A percentile compares a stretch with the other conserved stretches of the same genome.
phyloP scores from a whole-genome alignment of 495 filamentous ascomycete genomes.

The Penicillium cosmopolitanum region DNA sequence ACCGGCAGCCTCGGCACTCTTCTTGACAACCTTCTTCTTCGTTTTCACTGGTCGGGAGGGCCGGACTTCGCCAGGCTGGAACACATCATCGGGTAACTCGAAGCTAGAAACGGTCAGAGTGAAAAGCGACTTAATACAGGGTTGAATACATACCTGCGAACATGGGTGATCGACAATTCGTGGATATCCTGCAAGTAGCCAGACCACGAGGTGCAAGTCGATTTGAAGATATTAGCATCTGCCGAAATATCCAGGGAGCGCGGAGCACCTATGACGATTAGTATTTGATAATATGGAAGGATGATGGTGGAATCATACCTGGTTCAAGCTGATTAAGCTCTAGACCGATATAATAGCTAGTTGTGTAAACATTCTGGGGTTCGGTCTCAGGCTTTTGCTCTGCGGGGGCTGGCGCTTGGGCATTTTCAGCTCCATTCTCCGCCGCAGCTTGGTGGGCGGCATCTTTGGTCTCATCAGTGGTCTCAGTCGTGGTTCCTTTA shows the following conservation, averaged over 20 bases:
- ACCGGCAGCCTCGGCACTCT: conserved; percentile 39
- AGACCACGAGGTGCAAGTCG: conserved; percentile 65
- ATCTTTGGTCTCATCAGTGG: conserved; percentile 60
- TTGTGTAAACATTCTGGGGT: conserved; percentile 69
- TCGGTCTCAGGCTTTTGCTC: conserved; percentile 39
- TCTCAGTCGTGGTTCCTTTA: conserved; percentile 61
- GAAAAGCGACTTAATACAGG: background rate
- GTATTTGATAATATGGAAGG: conserved; percentile 5
- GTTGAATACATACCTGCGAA: conserved; percentile 66
- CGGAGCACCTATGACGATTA: conserved; percentile 44
- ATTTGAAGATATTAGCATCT: conserved; percentile 75
- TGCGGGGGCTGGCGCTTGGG: conserved; percentile 41
- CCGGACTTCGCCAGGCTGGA: conserved; percentile 76
- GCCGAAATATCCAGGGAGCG: conserved; percentile 66
- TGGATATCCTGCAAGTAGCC: conserved; percentile 66
- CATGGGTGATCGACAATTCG: conserved; percentile 71
- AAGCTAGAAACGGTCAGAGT: conserved; percentile 55
- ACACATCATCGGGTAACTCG: conserved; percentile 87
- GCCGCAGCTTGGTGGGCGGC: conserved; percentile 55
- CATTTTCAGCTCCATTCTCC: conserved; percentile 51
- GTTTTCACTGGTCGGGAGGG: conserved; percentile 66
- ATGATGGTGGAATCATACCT: conserved; percentile 26
- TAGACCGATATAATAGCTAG: conserved; percentile 86
- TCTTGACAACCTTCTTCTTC: conserved; percentile 56
- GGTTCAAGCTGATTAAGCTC: conserved; percentile 54